phyloP scores from a whole-genome alignment of 2,329 filamentous ascomycete genomes.

The Chaetoscypha palmicola region DNA sequence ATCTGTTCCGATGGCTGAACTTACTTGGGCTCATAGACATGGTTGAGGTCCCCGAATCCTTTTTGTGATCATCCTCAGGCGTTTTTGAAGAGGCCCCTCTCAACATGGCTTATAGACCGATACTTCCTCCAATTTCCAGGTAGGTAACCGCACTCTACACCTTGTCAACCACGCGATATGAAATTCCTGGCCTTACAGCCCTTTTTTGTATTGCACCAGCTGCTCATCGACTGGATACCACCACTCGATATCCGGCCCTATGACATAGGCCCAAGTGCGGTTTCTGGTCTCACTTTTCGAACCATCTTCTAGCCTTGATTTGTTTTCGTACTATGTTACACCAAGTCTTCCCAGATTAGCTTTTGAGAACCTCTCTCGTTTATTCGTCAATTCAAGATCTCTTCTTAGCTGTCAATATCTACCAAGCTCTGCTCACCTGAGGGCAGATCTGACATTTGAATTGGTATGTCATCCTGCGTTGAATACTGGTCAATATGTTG shows the following conservation, averaged over 20 bases:
- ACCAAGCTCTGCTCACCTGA: background rate
- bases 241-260: background rate
- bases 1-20: slow-evolving; percentile 9
- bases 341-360: too few relatives aligned
- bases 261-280: background rate
- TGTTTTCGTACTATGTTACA: too few relatives aligned
- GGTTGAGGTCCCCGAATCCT: slow-evolving; percentile 2
- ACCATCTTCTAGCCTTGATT: too few relatives aligned
- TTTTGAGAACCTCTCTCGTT: too few relatives aligned
- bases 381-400: too few relatives aligned
- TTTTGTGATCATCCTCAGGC: background rate
- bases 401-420: too few relatives aligned
- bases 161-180: slow-evolving; percentile 21
- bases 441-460: background rate
- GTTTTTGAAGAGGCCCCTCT: background rate
- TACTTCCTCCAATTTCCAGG: slow-evolving; percentile 5
- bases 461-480: background rate
- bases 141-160: slow-evolving; percentile 17
- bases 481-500: slow-evolving; percentile 15
- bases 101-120: background rate
- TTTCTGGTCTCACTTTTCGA: background rate
- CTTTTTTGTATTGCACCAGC: slow-evolving; percentile 3
- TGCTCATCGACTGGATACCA: background rate
- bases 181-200: slow-evolving; percentile 5
- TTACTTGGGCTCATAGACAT: slow-evolving; percentile 1